These are phyloP conservation scores for Cutaneotrichosporon sp. DNA, from an alignment of 1,284 basidiomycete species.

Conservation along the genomic window DNA sequence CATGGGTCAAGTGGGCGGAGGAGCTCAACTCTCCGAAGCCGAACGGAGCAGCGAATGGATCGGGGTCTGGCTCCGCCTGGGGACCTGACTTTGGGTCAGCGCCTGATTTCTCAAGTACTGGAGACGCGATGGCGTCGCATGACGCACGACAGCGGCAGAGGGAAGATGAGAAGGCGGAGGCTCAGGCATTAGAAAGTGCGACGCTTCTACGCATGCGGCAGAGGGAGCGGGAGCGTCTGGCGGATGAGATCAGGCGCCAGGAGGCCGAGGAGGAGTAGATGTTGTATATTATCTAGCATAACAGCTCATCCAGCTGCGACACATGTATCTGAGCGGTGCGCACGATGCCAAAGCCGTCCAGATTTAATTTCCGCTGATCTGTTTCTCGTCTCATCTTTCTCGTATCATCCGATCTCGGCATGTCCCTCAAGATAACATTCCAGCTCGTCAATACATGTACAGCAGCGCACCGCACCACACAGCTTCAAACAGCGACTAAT, in stretches of 20 bases:
- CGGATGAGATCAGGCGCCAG: conserved; percentile 59
- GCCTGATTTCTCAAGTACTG: conserved; percentile 25
- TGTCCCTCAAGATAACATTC: too few relatives aligned
- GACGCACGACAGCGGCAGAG: conserved; percentile 13
- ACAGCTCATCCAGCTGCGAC: too few relatives aligned
- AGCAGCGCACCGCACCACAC: too few relatives aligned
- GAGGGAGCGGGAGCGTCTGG: conserved; percentile 56
- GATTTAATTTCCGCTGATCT: too few relatives aligned
- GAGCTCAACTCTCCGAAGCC: conserved; percentile 47
- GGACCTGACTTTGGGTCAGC: conserved; percentile 25
- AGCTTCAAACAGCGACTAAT: too few relatives aligned
- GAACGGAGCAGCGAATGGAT: conserved; percentile 5
- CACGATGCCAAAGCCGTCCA: too few relatives aligned
- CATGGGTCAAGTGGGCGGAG: conserved; percentile 65
- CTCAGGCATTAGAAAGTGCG: conserved; percentile 67
- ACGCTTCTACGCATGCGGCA: conserved; percentile 76
- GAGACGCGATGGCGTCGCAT: neutral
- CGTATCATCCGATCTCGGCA: too few relatives aligned
- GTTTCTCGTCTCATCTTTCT: too few relatives aligned
- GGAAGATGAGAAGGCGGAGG: conserved; percentile 32
- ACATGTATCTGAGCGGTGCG: too few relatives aligned
- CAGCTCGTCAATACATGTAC: too few relatives aligned
- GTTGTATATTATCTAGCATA: neutral
- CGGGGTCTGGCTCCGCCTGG: conserved; percentile 9
- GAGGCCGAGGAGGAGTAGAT: conserved; percentile 25